A percentile compares a stretch with the other conserved stretches of the same genome.
phyloP scores from a whole-genome alignment of 306 rosid genomes.

The Geum urbanum region DNA sequence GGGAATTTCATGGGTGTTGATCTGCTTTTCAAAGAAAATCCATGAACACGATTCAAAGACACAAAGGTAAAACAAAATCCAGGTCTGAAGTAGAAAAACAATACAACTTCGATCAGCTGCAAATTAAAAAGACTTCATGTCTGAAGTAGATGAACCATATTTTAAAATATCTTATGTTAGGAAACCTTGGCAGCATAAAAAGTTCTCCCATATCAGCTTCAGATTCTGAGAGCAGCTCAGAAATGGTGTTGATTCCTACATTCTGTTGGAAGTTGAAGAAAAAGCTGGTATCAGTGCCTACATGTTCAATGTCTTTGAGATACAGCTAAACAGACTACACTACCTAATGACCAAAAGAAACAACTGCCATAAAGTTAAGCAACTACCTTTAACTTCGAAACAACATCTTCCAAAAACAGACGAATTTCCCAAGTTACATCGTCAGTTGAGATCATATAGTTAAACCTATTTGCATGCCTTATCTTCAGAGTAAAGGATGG shows the following conservation, averaged over 20 bases:
- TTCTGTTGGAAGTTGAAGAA: conserved; percentile 7
- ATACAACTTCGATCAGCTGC: too few species aligned
- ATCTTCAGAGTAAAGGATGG: conserved; percentile 33
- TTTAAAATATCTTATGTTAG: too few species aligned
- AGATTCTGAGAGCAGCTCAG: conserved; percentile 38
- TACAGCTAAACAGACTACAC: not conserved
- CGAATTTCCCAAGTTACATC: conserved; percentile 32
- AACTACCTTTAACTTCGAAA: conserved; percentile 35
- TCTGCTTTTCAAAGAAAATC: too few species aligned
- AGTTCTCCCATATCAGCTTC: conserved; percentile 38
- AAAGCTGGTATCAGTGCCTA: too few species aligned
- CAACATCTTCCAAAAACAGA: conserved; percentile 30
- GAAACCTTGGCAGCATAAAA: conserved; percentile 20
- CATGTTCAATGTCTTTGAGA: not conserved
- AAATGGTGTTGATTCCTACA: conserved; percentile 24
- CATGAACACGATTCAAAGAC: not conserved
- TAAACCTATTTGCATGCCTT: conserved; percentile 39
- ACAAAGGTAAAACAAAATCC: too few species aligned
- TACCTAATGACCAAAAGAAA: too few species aligned
- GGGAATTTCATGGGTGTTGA: not conserved
- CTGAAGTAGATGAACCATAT: too few species aligned
- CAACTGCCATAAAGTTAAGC: not conserved
- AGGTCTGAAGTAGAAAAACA: too few species aligned
- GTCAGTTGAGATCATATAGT: conserved; percentile 32
- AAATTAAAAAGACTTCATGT: too few species aligned